Evolutionary conservation across 257 asterid species (phyloP), one percentile per base, ranked within the genome.

Genomic region (Asclepias syriaca): DNA sequence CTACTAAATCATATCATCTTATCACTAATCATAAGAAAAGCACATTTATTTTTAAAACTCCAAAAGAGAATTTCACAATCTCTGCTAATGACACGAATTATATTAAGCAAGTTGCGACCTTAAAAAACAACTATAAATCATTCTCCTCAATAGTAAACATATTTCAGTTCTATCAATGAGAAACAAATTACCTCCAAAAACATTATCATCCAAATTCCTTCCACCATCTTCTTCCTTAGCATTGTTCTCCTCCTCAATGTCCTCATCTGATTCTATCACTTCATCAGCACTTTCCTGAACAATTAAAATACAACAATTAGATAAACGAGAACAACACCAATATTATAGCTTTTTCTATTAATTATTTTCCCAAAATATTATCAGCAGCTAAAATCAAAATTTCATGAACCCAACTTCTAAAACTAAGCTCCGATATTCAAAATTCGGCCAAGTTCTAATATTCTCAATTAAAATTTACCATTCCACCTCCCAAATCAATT

Each of bases 211-310:
- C 1, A 69, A 74, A 81, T 91, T 98, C 76, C 85, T 85, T 65
- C 70, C 88, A 55, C 79, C 88, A 32, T 86, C 91, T 43, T 85
- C 83, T 14, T 80, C 77, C 27, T 78, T 82, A 57, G 22, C 73
- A 57, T 74, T 66, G 27, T 60, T 53, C 27, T 78, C 70, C 50
- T 73, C 66, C 5, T 19, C 72, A 49, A 81, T 49, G 46, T 78
- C 85, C 48, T 88, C 97, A 72, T 91, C 97, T 0, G 98, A 91
- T 45, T 77, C 77, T n/a, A 91, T 91, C 69, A 87, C 84, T 81
- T 81, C 93, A 80, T 95, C 97, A 95, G 90, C 73, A 65, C 77
- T 63, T 70, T 59, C 68, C 68, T 64, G 19, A 37, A 48, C 0
- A 32, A 49, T 14, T 37, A 29, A 32, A 0, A 0, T 8, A 69